These are phyloP conservation scores for Kandelia obovata DNA, from an alignment of 345 rosid species.

Conservation along the genomic window DNA sequence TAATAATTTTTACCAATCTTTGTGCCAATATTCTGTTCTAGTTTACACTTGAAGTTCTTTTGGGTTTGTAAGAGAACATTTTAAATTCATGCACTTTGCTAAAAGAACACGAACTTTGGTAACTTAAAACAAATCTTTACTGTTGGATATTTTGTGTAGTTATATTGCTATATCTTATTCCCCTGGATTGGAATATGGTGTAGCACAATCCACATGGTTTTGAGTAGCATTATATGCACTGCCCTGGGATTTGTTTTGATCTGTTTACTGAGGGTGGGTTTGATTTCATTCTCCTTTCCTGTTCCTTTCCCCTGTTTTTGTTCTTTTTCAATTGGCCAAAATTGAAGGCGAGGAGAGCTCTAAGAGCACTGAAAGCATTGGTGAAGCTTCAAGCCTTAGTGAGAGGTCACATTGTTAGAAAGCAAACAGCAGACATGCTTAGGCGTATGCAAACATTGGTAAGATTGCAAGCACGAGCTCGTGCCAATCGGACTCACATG, in stretches of 20 bases:
- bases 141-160: neutral
- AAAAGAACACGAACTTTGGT: neutral
- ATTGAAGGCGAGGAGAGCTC: constrained; percentile 33
- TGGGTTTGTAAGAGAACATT: neutral
- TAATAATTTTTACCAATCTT: neutral
- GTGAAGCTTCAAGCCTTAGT: constrained; percentile 37
- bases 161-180: neutral
- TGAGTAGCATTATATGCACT: too few species aligned
- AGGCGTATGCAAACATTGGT: constrained; percentile 36
- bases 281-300: too few species aligned
- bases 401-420: constrained; percentile 36
- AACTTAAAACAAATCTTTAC: too few species aligned
- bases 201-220: too few species aligned
- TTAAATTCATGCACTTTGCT: neutral
- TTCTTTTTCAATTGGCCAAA: neutral
- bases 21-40: neutral
- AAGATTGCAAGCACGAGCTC: constrained; percentile 29
- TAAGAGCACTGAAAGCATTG: constrained; percentile 31
- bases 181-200: neutral
- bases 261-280: too few species aligned
- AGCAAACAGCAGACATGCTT: constrained; percentile 35
- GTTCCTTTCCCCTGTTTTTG: too few species aligned
- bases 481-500: constrained; percentile 20
- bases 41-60: neutral
- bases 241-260: too few species aligned